Base-by-base conservation (phyloP, 768 basidiomycete species). In the Serendipita sp. region DNA sequence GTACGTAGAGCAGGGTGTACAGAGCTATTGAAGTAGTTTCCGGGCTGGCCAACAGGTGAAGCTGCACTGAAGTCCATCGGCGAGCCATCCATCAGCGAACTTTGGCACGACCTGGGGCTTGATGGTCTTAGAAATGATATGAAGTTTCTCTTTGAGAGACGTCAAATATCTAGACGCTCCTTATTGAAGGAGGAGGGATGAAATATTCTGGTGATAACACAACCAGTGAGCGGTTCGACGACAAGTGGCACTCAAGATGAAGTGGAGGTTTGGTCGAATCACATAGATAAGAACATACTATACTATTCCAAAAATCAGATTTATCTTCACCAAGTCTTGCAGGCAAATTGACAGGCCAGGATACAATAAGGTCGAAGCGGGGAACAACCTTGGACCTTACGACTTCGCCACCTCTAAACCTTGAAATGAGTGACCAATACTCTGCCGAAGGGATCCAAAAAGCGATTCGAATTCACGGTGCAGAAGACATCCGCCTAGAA, bases 401-500 rank as follows among this genome's bases (percentile, higher is more conserved):
- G 41, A 41, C 41, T 7, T 41, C 5, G 7, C 41, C 41, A 41
- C 5, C 48, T 8, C 5, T 18, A 53, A n/a, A n/a, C 5, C 48
- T 24, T 53, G 18, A 53, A 53, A 53, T 53, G 18, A 53, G 8
- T 30, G 47, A 11, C 67, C 65, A 11, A 48, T 41, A 41, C 13
- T 41, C 41, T 13, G 13, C 41, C 13, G 41, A 41, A 41, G 41
- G 62, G 18, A 71, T 67, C 5, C 74, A 76, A 64, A 71, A 71
- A 34, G 84, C 81, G 8, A 74, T 87, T 44, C 78, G 82, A 63
- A 86, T 82, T 79, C 76, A 86, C 68, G 85, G 86, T 28, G 86
- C 85, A 13, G 84, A 81, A 69, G 83, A 89, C 71, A 82, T 89
- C 65, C 79, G 85, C 45, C 81, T 88, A n/a, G 87, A 88, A 71